A percentile compares a stretch with the other conserved stretches of the same genome.
Conservation (phyloP, 805 yeast genomes). For the Suhomyces tanzawaensis region DNA sequence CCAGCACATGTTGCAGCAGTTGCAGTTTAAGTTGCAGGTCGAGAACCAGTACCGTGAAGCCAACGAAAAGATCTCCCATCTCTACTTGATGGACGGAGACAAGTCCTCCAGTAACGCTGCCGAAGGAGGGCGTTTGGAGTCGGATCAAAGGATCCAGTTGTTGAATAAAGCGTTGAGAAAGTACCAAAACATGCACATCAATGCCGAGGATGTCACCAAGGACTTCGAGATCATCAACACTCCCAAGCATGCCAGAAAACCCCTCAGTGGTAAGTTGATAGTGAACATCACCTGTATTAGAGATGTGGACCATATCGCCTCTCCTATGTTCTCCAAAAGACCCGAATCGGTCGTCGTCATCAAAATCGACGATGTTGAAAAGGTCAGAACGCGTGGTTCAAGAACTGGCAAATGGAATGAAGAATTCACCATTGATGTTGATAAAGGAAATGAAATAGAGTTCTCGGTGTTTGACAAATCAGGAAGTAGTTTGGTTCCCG, state of each 20-base stretch:
- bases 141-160: constrained; percentile 79
- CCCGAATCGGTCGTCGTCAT: constrained; percentile 78
- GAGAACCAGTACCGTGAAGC: constrained; percentile 93
- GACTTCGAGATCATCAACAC: constrained; percentile 66
- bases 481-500: constrained; percentile 71
- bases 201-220: constrained; percentile 58
- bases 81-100: constrained; percentile 91
- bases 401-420: constrained; percentile 83
- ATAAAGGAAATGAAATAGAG: constrained; percentile 90
- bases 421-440: constrained; percentile 74
- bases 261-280: constrained; percentile 75
- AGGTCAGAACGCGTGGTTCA: constrained; percentile 70
- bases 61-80: constrained; percentile 80
- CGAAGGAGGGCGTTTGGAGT: constrained; percentile 79
- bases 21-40: constrained; percentile 89
- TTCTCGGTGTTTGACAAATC: constrained; percentile 80
- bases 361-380: constrained; percentile 85
- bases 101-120: constrained; percentile 82
- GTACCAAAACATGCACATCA: constrained; percentile 84
- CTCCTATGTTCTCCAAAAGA: constrained; percentile 72
- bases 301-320: constrained; percentile 89
- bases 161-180: constrained; percentile 80
- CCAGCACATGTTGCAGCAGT: constrained; percentile 91
- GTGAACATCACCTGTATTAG: constrained; percentile 74
- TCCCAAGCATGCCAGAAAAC: constrained; percentile 75